Conservation (phyloP, 1,284 basidiomycete species). For the Apiotrichum porosum region DNA sequence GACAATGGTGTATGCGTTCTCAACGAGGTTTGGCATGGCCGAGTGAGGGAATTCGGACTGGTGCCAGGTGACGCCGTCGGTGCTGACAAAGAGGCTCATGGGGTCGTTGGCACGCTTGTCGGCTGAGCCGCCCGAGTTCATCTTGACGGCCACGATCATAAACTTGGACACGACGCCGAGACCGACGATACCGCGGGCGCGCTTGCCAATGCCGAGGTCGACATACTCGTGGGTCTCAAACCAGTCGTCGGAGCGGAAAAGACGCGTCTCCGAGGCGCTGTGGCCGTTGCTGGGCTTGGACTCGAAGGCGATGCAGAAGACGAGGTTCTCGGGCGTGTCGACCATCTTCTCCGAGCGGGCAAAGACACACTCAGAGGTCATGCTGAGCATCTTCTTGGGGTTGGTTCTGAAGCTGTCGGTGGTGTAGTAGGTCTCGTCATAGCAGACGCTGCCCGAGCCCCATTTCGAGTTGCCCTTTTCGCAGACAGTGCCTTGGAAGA, state of each 20-base stretch:
- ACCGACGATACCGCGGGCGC: constrained; percentile 76
- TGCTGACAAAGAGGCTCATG: constrained; percentile 71
- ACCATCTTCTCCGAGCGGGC: constrained; percentile 79
- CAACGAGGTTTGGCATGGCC: constrained; percentile 38
- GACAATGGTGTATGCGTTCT: constrained; percentile 81
- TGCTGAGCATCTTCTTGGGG: constrained; percentile 58
- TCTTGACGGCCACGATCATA: constrained; percentile 66
- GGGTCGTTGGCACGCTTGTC: constrained; percentile 2
- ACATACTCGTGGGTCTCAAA: constrained; percentile 64
- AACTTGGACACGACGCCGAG: constrained; percentile 87
- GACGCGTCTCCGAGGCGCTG: constrained; percentile 60
- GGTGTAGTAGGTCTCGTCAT: constrained; percentile 86
- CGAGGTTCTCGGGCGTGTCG: constrained; percentile 63
- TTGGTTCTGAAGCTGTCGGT: constrained; percentile 67
- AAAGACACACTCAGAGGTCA: constrained; percentile 75
- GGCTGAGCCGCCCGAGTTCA: neutral
- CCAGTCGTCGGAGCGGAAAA: constrained; percentile 78
- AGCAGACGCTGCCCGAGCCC: constrained; percentile 57
- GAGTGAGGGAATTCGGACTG: constrained; percentile 49
- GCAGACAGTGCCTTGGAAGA: constrained; percentile 79
- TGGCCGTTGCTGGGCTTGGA: constrained; percentile 51
- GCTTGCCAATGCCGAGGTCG: constrained; percentile 73
- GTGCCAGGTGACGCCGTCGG: constrained; percentile 70
- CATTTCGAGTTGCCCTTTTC: constrained; percentile 57
- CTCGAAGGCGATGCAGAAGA: constrained; percentile 76